These are phyloP conservation scores for Trypanosoma lewisi DNA, from an alignment of 208 protist species.

Conservation along the genomic window DNA sequence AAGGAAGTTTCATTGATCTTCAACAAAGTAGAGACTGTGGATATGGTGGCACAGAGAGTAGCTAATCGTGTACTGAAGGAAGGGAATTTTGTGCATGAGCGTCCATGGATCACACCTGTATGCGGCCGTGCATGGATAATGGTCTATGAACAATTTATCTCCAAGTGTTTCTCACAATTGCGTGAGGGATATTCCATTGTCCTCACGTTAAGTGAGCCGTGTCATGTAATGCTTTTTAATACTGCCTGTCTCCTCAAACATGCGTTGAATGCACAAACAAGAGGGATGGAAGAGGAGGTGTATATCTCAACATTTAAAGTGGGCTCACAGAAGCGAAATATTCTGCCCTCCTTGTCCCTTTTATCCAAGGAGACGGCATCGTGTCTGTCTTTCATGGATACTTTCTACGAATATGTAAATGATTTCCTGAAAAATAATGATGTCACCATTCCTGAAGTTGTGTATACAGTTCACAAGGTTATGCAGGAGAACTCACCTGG, in stretches of 20 bases:
- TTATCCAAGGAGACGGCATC: conserved; percentile 10
- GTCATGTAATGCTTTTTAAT: conserved; percentile 22
- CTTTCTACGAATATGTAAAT: conserved; percentile 18
- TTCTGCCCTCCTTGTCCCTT: not conserved
- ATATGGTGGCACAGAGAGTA: conserved; percentile 12
- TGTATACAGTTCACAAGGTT: conserved; percentile 10
- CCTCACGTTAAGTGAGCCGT: conserved; percentile 12
- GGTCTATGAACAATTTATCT: conserved; percentile 18
- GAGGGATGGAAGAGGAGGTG: not conserved
- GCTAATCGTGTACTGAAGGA: not conserved
- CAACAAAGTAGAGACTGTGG: conserved; percentile 7
- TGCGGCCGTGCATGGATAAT: conserved; percentile 10
- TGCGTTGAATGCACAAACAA: not conserved
- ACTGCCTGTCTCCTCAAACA: conserved; percentile 21
- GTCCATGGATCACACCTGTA: conserved; percentile 27
- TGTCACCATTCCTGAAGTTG: conserved; percentile 15
- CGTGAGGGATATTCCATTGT: conserved; percentile 16
- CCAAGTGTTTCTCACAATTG: conserved; percentile 9
- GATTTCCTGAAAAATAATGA: conserved; percentile 13
- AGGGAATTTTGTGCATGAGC: conserved; percentile 11
- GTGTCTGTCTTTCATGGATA: conserved; percentile 21
- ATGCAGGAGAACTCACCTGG: conserved; percentile 23
- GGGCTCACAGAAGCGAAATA: not conserved
- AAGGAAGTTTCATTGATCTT: not conserved
- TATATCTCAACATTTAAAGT: not conserved